Evolutionary conservation across 441 rosid genomes (phyloP).

Genomic region (Sinapis alba): DNA sequence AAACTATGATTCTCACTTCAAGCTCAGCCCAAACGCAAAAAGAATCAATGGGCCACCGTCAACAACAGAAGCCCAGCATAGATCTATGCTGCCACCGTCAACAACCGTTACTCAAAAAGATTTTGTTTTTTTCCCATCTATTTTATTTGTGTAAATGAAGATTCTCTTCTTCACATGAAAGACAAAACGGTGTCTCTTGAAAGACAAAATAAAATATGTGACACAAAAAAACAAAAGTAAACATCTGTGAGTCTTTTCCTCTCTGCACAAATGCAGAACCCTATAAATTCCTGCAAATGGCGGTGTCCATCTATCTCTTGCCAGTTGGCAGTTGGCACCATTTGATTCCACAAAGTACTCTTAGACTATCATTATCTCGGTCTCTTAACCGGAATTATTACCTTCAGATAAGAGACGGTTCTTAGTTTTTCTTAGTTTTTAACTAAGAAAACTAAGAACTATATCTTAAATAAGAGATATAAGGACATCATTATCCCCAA

Average conservation of each 20-base stretch:
- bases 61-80: neutral
- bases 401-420: no score
- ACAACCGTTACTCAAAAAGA: neutral
- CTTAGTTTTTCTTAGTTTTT: no score
- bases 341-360: conserved; percentile 15
- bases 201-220: neutral
- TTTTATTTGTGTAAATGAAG: conserved; percentile 2
- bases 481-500: no score
- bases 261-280: conserved; percentile 15
- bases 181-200: neutral
- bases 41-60: neutral
- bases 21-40: neutral
- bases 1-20: neutral
- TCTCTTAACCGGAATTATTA: no score
- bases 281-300: conserved; percentile 20
- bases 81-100: neutral
- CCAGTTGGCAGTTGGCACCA: conserved; percentile 14
- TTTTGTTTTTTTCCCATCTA: neutral
- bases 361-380: no score
- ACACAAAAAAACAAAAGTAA: neutral
- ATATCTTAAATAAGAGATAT: no score
- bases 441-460: no score
- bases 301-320: conserved; percentile 14
- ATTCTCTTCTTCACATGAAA: conserved; percentile 5
- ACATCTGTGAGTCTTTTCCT: conserved; percentile 12